Percentiles rank a stretch among this genome's conserved stretches.
phyloP scores from a whole-genome alignment of 192 early-diverging fungal genomes.

The Podila epicladia region DNA sequence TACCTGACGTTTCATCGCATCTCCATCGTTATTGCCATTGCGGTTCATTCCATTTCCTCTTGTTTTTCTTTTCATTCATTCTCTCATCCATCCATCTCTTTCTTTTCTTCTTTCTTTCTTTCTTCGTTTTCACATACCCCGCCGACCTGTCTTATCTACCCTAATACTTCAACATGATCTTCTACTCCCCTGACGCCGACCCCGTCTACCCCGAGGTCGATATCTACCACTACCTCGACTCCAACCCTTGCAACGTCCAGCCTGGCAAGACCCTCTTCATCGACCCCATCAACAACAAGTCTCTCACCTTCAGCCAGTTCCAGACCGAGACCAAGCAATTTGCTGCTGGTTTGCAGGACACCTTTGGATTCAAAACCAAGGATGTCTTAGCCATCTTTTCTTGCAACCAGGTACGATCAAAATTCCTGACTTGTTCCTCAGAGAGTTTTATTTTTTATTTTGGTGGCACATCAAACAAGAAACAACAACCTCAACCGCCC shows the following conservation, averaged over 20 bases:
- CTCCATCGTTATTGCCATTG: neutral
- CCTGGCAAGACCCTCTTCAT: slow-evolving; percentile 57
- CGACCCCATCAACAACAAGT: slow-evolving; percentile 57
- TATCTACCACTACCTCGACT: slow-evolving; percentile 54
- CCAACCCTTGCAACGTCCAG: slow-evolving; percentile 33
- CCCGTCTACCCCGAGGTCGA: slow-evolving; percentile 49
- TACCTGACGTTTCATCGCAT: no score
- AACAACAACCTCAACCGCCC: neutral
- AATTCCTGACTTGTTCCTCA: neutral
- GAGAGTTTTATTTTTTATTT: neutral
- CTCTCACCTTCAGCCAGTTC: slow-evolving; percentile 59
- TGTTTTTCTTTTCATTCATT: neutral
- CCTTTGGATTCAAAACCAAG: slow-evolving; percentile 60
- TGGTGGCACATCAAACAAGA: neutral
- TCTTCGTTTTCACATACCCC: neutral
- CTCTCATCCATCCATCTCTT: slow-evolving; percentile 3
- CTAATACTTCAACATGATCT: slow-evolving; percentile 29
- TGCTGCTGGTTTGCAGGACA: slow-evolving; percentile 60
- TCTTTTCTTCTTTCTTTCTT: neutral
- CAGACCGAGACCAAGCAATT: slow-evolving; percentile 54
- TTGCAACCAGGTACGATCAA: slow-evolving; percentile 67
- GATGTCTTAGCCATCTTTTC: slow-evolving; percentile 75
- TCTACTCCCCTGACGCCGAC: slow-evolving; percentile 46
- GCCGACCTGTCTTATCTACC: neutral
- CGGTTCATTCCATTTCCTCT: neutral